These are phyloP conservation scores for Aphanomyces stellatus DNA, from an alignment of 352 stramenopile genomes.

Conservation along the genomic window DNA sequence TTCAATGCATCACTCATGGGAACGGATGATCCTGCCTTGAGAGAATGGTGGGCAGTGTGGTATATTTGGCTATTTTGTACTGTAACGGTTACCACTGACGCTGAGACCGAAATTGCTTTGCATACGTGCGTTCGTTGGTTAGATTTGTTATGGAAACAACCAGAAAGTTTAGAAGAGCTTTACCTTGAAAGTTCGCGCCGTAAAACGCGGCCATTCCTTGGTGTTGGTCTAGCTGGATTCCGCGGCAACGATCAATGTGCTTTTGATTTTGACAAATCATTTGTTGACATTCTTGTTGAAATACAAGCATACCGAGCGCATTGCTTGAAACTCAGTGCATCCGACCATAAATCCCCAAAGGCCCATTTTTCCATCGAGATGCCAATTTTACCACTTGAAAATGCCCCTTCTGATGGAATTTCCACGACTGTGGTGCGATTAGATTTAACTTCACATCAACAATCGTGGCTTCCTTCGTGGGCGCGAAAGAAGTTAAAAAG, in stretches of 20 bases:
- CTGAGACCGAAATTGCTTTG: background rate
- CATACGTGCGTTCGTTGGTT: background rate
- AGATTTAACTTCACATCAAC: no score
- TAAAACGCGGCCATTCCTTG: background rate
- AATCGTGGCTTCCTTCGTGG: background rate
- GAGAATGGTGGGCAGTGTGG: constrained; percentile 5
- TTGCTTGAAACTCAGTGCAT: background rate
- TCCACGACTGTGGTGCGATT: no score
- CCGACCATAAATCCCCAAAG: no score
- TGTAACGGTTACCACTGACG: background rate
- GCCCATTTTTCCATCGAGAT: no score
- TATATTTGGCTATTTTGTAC: constrained; percentile 12
- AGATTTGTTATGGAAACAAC: background rate
- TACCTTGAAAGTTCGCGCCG: background rate
- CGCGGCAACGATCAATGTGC: constrained; percentile 5
- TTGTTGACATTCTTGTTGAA: background rate
- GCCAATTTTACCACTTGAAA: background rate
- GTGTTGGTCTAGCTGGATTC: background rate
- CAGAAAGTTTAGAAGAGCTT: background rate
- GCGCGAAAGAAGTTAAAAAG: background rate
- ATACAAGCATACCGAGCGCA: background rate
- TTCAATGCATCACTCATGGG: background rate
- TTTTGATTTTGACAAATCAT: constrained; percentile 2
- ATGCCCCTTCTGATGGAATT: no score
- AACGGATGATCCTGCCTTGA: background rate